A percentile compares a stretch with the other conserved stretches of the same genome.
phyloP scores from a whole-genome alignment of 805 yeast species.

The Cyberlindnera saturnus region DNA sequence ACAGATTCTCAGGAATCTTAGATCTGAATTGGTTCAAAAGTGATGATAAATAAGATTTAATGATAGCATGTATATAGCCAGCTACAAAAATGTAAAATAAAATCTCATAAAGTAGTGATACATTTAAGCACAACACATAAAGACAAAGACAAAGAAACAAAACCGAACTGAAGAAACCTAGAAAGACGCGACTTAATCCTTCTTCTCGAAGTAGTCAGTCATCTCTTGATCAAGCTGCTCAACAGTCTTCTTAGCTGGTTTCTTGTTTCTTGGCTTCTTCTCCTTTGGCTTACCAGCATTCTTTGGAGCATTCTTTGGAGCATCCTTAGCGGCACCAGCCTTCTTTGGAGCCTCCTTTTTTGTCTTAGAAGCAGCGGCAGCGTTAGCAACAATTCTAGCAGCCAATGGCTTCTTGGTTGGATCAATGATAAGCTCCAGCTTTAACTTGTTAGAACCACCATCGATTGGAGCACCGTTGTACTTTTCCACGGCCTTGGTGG shows the following conservation, averaged over 20 bases:
- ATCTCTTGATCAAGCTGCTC: slow-evolving; percentile 97
- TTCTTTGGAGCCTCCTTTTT: slow-evolving; percentile 15
- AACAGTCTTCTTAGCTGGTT: slow-evolving; percentile 62
- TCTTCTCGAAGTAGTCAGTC: slow-evolving; percentile 83
- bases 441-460: slow-evolving; percentile 72
- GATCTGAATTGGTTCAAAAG: slow-evolving; percentile 21
- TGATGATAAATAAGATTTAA: slow-evolving; percentile 1
- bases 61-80: not conserved
- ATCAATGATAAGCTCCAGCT: slow-evolving; percentile 76
- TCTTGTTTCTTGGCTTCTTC: slow-evolving; percentile 27
- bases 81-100: not conserved
- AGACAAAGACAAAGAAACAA: not conserved
- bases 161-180: not conserved
- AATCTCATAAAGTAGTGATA: not conserved
- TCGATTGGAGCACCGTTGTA: slow-evolving; percentile 94
- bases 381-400: slow-evolving; percentile 59
- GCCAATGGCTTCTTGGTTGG: slow-evolving; percentile 73
- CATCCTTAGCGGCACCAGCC: slow-evolving; percentile 8
- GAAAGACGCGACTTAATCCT: slow-evolving; percentile 23
- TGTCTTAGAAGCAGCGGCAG: slow-evolving; percentile 10
- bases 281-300: slow-evolving; percentile 6
- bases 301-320: slow-evolving; percentile 4
- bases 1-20: slow-evolving; percentile 28
- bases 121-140: not conserved
- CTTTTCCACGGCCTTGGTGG: slow-evolving; percentile 71